Evolutionary conservation across 139 green algal genomes (phyloP).

Genomic region (Gonium pectorale): DNA sequence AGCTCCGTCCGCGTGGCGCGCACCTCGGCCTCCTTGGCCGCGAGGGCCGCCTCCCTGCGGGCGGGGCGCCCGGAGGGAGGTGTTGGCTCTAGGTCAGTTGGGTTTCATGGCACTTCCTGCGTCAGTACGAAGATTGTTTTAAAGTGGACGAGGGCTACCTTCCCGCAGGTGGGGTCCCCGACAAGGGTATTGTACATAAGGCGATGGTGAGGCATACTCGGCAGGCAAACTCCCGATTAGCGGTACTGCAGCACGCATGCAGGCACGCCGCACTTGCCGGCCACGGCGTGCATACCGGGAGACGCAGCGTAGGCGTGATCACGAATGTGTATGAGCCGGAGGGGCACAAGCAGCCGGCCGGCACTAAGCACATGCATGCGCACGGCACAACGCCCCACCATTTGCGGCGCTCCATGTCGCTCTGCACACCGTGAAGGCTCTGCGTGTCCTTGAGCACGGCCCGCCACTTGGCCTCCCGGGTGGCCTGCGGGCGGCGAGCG

Average conservation of each 20-base stretch:
- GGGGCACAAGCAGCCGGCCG: neutral
- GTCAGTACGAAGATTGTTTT: too few relatives aligned
- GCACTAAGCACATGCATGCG: neutral
- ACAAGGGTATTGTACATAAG: too few relatives aligned
- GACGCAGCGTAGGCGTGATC: neutral
- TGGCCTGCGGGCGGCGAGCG: too few relatives aligned
- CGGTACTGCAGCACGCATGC: too few relatives aligned
- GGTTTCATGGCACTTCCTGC: too few relatives aligned
- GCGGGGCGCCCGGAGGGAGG: too few relatives aligned
- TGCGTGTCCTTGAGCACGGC: constrained; percentile 52
- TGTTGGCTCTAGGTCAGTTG: neutral
- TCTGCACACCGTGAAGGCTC: constrained; percentile 41
- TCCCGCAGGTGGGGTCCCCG: too few relatives aligned
- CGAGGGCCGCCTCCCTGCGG: constrained; percentile 26
- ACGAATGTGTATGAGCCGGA: neutral
- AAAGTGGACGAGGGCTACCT: too few relatives aligned
- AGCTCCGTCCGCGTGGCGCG: constrained; percentile 52
- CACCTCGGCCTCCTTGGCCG: constrained; percentile 58
- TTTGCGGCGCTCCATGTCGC: constrained; percentile 28
- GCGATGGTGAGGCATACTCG: too few relatives aligned
- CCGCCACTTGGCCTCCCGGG: constrained; percentile 51
- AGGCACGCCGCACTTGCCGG: too few relatives aligned
- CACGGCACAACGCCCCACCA: constrained; percentile 9
- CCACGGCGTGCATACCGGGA: neutral
- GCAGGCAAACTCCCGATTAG: too few relatives aligned